A percentile compares a stretch with the other conserved stretches of the same genome.
phyloP scores from a whole-genome alignment of 768 basidiomycete genomes.

The Mrakia blollopis region DNA sequence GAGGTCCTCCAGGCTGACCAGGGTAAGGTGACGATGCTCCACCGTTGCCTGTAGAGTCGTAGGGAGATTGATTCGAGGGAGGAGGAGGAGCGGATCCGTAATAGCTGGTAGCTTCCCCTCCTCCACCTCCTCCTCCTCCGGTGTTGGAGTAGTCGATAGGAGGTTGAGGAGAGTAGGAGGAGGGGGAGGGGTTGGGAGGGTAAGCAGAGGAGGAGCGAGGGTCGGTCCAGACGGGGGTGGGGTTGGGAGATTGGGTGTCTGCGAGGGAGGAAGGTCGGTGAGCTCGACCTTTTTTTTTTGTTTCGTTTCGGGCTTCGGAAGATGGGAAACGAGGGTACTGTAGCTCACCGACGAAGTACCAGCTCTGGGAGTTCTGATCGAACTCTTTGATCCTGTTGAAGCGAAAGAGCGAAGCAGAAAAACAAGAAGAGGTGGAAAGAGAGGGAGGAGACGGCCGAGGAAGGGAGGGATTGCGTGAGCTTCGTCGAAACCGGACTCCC shows the following conservation, averaged over 20 bases:
- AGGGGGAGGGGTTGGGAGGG: not conserved
- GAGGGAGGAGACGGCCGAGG: not conserved
- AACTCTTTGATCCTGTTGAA: not conserved
- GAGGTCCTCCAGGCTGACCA: not conserved
- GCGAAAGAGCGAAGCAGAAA: not conserved
- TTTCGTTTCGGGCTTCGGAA: not conserved
- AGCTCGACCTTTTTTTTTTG: not conserved
- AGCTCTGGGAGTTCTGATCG: not conserved
- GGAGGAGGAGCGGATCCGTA: not conserved
- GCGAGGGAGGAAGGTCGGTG: not conserved
- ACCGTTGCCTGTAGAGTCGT: not conserved
- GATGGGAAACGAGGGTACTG: not conserved
- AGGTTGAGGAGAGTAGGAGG: not conserved
- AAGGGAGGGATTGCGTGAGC: not conserved
- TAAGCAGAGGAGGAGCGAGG: not conserved
- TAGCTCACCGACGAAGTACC: not conserved
- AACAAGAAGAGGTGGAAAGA: no score
- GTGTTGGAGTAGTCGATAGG: not conserved
- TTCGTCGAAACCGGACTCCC: not conserved
- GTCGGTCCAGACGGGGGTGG: not conserved
- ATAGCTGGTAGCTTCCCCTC: not conserved
- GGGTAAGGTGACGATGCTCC: not conserved
- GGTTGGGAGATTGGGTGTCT: not conserved
- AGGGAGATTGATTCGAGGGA: not conserved
- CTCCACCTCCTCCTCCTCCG: not conserved